Percentiles rank a stretch among this genome's conserved stretches.
phyloP scores from a whole-genome alignment of 192 early-diverging fungal species.

The Coemansia sp. region DNA sequence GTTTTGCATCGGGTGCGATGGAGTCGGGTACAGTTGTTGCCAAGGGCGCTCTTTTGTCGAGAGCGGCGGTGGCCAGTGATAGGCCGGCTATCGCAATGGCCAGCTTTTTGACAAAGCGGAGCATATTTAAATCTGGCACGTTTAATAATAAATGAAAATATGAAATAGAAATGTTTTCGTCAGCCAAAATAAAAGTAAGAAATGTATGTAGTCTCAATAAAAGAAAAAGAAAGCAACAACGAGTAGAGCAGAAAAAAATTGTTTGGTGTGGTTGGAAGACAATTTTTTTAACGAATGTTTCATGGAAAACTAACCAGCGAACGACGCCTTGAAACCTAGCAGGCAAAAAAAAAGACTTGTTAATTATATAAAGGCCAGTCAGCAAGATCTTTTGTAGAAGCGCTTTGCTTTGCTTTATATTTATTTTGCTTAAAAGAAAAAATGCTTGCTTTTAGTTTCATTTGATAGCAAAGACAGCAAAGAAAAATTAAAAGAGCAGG shows the following conservation, averaged over 20 bases:
- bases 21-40: background rate
- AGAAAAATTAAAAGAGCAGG: no score
- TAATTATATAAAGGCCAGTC: no score
- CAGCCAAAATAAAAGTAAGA: background rate
- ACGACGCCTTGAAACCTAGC: no score
- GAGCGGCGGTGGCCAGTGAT: constrained; percentile 8
- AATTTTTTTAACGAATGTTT: no score
- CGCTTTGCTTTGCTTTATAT: no score
- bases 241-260: no score
- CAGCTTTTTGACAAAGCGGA: background rate
- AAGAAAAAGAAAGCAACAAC: background rate
- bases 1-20: background rate
- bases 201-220: background rate
- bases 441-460: no score
- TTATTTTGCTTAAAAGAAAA: background rate
- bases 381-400: no score
- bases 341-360: no score
- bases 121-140: background rate
- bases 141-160: background rate
- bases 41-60: background rate
- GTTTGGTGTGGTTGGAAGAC: no score
- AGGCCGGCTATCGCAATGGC: constrained; percentile 22
- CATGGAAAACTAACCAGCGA: no score
- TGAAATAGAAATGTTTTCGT: background rate
- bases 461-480: no score